Conservation (phyloP, 371 early-diverging fungal genomes). For the Batrachochytrium dendrobatidis region DNA sequence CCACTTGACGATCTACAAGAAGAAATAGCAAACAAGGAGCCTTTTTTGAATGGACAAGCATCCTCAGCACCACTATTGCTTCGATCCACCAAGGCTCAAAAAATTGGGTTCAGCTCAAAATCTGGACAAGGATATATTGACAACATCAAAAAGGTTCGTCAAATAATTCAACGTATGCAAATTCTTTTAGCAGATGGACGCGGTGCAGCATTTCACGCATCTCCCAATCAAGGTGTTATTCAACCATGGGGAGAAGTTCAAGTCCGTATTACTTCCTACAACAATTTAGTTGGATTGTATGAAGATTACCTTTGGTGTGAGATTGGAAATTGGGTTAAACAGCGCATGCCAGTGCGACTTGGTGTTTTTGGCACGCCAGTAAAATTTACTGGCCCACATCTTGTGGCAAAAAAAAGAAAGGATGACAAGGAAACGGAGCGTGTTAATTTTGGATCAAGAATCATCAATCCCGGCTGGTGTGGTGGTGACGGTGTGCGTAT, state of each 20-base stretch:
- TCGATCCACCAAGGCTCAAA: slow-evolving; percentile 17
- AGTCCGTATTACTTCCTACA: slow-evolving; percentile 33
- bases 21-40: not conserved
- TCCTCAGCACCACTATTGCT: slow-evolving; percentile 8
- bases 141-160: slow-evolving; percentile 27
- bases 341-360: slow-evolving; percentile 25
- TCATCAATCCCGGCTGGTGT: slow-evolving; percentile 19
- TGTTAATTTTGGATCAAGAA: slow-evolving; percentile 37
- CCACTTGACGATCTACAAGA: slow-evolving; percentile 7
- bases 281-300: slow-evolving; percentile 38
- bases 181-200: slow-evolving; percentile 32
- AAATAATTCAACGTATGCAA: slow-evolving; percentile 28
- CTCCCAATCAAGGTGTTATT: slow-evolving; percentile 26
- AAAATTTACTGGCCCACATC: slow-evolving; percentile 36
- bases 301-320: slow-evolving; percentile 30
- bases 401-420: slow-evolving; percentile 18
- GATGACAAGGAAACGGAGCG: slow-evolving; percentile 14
- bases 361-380: slow-evolving; percentile 39
- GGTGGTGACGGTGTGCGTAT: slow-evolving; percentile 16
- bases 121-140: slow-evolving; percentile 34
- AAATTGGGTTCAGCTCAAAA: slow-evolving; percentile 36
- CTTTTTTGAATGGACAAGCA: not conserved
- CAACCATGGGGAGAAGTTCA: slow-evolving; percentile 31
- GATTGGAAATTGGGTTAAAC: slow-evolving; percentile 25
- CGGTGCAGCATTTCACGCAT: slow-evolving; percentile 39